Percentiles rank a stretch among this genome's conserved stretches.
Evolutionary conservation across 805 yeast species (phyloP).

Genomic region (Wickerhamiella kazuoi): DNA sequence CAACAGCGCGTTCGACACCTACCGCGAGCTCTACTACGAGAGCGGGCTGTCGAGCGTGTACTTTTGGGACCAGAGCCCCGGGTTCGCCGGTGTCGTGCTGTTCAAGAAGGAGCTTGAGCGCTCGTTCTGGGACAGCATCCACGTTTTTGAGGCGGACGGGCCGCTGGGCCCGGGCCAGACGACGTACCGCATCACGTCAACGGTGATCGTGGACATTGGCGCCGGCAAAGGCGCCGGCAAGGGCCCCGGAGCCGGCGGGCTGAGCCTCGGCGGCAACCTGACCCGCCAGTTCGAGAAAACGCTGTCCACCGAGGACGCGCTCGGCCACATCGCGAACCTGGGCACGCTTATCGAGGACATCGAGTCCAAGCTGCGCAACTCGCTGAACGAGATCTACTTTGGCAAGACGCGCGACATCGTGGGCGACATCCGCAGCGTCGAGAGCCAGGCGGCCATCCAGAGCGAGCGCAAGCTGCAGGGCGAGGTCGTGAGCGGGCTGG

Average conservation of each 20-base stretch:
- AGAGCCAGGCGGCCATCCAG: slow-evolving; percentile 21
- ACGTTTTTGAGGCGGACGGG: slow-evolving; percentile 60
- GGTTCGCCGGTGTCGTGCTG: slow-evolving; percentile 83
- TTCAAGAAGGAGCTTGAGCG: slow-evolving; percentile 38
- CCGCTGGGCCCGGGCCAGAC: slow-evolving; percentile 23
- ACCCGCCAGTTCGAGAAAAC: slow-evolving; percentile 60
- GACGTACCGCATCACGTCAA: slow-evolving; percentile 61
- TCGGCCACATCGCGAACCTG: slow-evolving; percentile 66
- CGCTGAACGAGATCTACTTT: slow-evolving; percentile 84
- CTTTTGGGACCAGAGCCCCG: slow-evolving; percentile 72
- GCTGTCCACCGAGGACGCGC: slow-evolving; percentile 28
- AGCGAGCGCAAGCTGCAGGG: slow-evolving; percentile 26
- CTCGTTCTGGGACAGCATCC: slow-evolving; percentile 73
- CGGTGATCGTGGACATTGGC: slow-evolving; percentile 62
- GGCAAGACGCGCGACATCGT: slow-evolving; percentile 85
- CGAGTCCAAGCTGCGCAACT: slow-evolving; percentile 70
- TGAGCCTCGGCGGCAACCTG: slow-evolving; percentile 60
- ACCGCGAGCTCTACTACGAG: slow-evolving; percentile 85
- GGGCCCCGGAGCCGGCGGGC: too few relatives aligned
- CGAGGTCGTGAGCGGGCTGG: slow-evolving; percentile 18
- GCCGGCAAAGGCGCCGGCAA: slow-evolving; percentile 22
- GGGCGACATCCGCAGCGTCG: slow-evolving; percentile 41
- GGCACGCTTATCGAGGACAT: slow-evolving; percentile 77
- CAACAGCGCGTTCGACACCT: slow-evolving; percentile 80
- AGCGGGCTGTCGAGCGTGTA: slow-evolving; percentile 85